phyloP scores from a whole-genome alignment of 345 rosid species.

The Eucalyptus virginea region DNA sequence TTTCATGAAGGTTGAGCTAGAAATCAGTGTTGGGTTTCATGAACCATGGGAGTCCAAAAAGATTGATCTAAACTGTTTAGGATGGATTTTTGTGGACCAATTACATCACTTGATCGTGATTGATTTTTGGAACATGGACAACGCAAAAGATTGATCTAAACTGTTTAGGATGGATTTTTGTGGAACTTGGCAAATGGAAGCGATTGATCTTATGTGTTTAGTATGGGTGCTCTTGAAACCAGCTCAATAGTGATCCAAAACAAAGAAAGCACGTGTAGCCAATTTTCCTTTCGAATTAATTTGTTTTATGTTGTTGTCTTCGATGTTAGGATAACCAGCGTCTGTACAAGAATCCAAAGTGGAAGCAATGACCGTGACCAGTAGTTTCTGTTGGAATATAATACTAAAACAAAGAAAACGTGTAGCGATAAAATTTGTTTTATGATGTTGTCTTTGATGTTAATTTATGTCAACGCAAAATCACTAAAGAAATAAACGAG shows the following conservation, averaged over 20 bases:
- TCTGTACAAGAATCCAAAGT: background rate
- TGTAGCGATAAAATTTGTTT: too few species aligned
- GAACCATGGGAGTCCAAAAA: background rate
- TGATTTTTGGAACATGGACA: background rate
- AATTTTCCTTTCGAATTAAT: background rate
- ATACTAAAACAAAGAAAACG: too few species aligned
- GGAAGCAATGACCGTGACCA: constrained; percentile 6
- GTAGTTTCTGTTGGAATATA: background rate
- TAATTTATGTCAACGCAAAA: too few species aligned
- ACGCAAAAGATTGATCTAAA: background rate
- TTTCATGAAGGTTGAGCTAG: too few species aligned
- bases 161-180: background rate
- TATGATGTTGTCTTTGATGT: too few species aligned
- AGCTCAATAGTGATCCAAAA: background rate
- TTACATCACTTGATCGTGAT: background rate
- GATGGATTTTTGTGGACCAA: too few species aligned
- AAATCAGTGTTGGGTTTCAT: too few species aligned
- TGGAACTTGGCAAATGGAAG: background rate
- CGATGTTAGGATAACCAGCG: background rate
- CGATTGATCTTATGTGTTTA: background rate
- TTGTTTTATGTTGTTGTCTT: background rate
- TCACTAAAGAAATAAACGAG: rapidly evolving
- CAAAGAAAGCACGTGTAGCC: background rate
- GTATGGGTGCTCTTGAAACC: background rate
- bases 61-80: too few species aligned